Evolutionary conservation across 371 early-diverging fungal genomes (phyloP).

Genomic region (Smittium culicis): DNA sequence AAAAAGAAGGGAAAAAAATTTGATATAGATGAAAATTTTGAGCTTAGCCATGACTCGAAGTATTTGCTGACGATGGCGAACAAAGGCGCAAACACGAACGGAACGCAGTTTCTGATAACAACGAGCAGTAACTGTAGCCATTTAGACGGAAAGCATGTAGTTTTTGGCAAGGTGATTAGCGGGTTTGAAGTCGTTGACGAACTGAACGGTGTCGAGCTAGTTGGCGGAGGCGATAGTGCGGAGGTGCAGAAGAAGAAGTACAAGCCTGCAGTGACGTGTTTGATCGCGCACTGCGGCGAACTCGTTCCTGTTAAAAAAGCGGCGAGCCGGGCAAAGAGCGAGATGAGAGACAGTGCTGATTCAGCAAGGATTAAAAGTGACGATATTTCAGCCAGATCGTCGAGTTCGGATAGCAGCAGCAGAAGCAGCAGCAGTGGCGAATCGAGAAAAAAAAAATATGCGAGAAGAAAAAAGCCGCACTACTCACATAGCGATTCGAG

Average conservation of each 20-base stretch:
- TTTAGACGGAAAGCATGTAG: conserved; percentile 98
- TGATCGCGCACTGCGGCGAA: conserved; percentile 10
- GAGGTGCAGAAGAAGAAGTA: neutral
- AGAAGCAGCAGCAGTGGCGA: neutral
- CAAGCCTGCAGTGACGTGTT: neutral
- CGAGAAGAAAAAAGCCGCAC: neutral
- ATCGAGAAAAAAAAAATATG: neutral
- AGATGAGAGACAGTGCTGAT: neutral
- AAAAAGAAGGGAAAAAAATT: no score
- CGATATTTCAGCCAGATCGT: neutral
- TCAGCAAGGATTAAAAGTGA: neutral
- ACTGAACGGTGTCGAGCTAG: neutral
- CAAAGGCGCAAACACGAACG: conserved; percentile 85
- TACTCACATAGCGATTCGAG: neutral
- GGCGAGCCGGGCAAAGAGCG: neutral
- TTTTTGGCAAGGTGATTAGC: conserved; percentile 87
- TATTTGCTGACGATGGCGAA: conserved; percentile 96
- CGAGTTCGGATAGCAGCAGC: neutral
- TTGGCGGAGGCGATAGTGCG: neutral
- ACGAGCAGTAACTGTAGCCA: conserved; percentile 45
- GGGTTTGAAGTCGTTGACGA: conserved; percentile 68
- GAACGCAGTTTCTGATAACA: conserved; percentile 79
- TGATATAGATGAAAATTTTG: conserved; percentile 73
- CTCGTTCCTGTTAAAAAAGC: neutral
- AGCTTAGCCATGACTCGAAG: conserved; percentile 58